Evolutionary conservation across 75 land plant species (phyloP), one percentile per base, ranked within the genome.

Genomic region (Gnetum montanum): DNA sequence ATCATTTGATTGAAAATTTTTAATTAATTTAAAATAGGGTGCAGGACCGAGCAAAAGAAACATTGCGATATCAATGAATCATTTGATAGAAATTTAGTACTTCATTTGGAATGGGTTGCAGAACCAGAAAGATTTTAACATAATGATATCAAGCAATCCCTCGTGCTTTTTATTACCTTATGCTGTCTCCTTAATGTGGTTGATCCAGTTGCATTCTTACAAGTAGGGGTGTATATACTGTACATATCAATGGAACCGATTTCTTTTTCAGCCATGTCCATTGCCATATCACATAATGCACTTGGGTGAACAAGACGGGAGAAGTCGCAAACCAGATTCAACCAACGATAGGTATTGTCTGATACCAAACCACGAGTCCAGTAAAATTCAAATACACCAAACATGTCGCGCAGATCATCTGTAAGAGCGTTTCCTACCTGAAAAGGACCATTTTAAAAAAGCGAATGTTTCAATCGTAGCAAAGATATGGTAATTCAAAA

Each of bases 361-460:
- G 97, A 92, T 13, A 92, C 81, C 61, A 92, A 50, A 41, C 89
- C 93, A 68, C 81, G 83, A 16, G 78, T 63, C 88, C 88, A 88
- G 93, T 83, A 74, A 57, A 76, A 92, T 64, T 92, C 89, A 37
- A 92, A 72, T 3, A 78, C 67, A 19, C 97, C 97, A 34, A 92
- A 43, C 48, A 63, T 68, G 65, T 92, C 97, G 69, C 79, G 77
- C 44, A 76, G 79, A 54, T 79, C 77, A 65, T 92, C 89, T n/a
- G 80, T 78, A 8, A 92, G 77, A 52, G 84, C 89, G 70, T 92
- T 92, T 7, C 97, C 97, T 2, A 88, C 86, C 97, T 86, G 72
- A 45, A 73, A n/a, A 29, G 8, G 43, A 13, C 13, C 18, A 49
- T 49, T n/a, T 0, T 11, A n/a, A n/a, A n/a, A n/a, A n/a, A n/a